These are phyloP conservation scores for Penstemon barbatus DNA, from an alignment of 257 asterid species.

Conservation along the genomic window DNA sequence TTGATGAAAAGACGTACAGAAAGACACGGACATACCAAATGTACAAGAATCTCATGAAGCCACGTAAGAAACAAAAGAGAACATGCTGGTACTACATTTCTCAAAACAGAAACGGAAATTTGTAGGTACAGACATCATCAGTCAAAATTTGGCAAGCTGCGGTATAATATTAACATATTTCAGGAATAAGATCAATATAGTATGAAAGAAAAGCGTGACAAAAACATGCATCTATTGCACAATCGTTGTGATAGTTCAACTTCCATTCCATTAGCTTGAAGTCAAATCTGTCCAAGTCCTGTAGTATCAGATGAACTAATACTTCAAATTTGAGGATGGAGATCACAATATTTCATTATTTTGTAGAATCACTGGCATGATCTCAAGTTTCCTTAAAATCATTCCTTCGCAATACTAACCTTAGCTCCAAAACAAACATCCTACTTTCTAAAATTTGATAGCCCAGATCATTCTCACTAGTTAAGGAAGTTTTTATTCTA, in stretches of 20 bases:
- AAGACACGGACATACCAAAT: conserved; percentile 12
- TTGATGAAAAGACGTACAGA: conserved; percentile 14
- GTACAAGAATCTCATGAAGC: conserved; percentile 5
- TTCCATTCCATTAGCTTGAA: neutral
- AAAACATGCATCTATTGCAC: conserved; percentile 6
- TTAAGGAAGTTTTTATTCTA: neutral
- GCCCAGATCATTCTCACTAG: conserved; percentile 47
- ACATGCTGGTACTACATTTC: conserved; percentile 4
- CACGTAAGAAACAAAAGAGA: neutral
- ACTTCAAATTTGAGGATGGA: neutral
- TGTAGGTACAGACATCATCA: conserved; percentile 1
- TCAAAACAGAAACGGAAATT: conserved; percentile 8
- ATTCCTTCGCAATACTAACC: too few species aligned
- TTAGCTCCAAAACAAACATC: neutral
- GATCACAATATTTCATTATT: too few species aligned
- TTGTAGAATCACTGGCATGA: too few species aligned
- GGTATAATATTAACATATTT: neutral
- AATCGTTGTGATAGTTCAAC: neutral
- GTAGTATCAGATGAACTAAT: neutral
- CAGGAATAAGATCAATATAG: conserved; percentile 18
- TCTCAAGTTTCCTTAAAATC: too few species aligned
- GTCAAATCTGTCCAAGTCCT: neutral
- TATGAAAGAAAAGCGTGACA: neutral
- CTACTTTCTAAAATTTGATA: neutral
- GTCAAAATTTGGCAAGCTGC: conserved; percentile 3